Evolutionary conservation across 805 yeast species (phyloP), one percentile per base, ranked within the genome.

Genomic region (Schizosaccharomyces pombe): DNA sequence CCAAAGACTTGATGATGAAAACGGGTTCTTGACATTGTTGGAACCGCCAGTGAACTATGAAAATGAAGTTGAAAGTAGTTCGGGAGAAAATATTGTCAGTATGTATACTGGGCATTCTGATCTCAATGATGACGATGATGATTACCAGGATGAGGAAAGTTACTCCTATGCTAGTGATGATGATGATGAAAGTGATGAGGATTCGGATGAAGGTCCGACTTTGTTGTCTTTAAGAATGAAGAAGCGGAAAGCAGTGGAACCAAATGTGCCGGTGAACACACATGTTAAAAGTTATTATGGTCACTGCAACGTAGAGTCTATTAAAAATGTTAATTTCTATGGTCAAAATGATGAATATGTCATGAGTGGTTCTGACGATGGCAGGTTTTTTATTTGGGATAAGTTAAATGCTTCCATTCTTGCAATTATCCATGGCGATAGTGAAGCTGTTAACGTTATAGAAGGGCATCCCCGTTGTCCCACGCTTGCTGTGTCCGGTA

Each of bases 341-440:
- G 60, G 60, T 11, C 49, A 53, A 22, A 29, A 55, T 26, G 60
- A 58, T 47, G 60, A 58, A 40, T 58, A 58, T 34, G 55, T 58
- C 22, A 49, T 58, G 55, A 56, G 60, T 12, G 60, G 60, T n/a
- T 58, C 60, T 5, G 60, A 58, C 39, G 55, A 55, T 39, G 60
- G 60, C 8, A 57, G 58, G 31, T 31, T 58, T 30, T 58, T 58
- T 34, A 52, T 58, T 24, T 58, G 60, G 60, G 56, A 57, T 14
- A 56, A 53, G 37, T 9, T 30, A 2, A 55, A 57, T 2, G 34
- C 56, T 11, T 49, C 47, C 12, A 52, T 58, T 16, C 57, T 58
- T 32, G 57, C 57, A 9, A 55, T 58, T 11, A 47, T 58, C 4
- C 52, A 56, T 8, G 60, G 56, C 9, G 60, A 58, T 30, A 31